Conservation (phyloP, 1,284 basidiomycete genomes). For the Tilletia walkeri region DNA sequence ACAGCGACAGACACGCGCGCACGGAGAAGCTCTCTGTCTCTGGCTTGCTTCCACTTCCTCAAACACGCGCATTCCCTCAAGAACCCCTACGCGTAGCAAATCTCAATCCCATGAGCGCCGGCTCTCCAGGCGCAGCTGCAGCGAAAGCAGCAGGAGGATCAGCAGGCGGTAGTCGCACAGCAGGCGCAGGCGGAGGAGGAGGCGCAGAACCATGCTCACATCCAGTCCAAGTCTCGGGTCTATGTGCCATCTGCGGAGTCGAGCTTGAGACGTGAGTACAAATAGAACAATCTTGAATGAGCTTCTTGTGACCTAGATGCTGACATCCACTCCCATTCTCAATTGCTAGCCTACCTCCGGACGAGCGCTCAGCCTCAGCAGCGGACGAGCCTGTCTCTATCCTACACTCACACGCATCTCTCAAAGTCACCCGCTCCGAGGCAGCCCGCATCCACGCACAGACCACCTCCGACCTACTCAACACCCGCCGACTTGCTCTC, state of each 20-base stretch:
- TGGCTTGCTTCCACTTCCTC: too few species aligned
- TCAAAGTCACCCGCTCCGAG: conserved; percentile 61
- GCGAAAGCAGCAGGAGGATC: background rate
- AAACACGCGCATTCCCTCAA: too few species aligned
- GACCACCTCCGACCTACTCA: conserved; percentile 73
- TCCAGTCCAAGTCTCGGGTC: conserved; percentile 82
- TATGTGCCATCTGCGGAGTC: conserved; percentile 89
- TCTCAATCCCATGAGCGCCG: background rate
- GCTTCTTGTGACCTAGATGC: background rate
- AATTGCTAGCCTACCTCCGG: conserved; percentile 17
- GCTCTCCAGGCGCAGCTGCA: background rate
- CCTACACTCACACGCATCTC: conserved; percentile 45
- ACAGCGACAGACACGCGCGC: too few species aligned
- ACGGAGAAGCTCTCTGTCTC: too few species aligned
- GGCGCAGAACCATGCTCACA: conserved; percentile 68
- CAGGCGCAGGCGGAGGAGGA: background rate
- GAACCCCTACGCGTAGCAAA: background rate
- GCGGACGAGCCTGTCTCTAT: conserved; percentile 28
- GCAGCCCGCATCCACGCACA: conserved; percentile 82
- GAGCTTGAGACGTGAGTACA: conserved; percentile 79
- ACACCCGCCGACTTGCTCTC: conserved; percentile 77
- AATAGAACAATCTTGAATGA: background rate
- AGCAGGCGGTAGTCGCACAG: background rate
- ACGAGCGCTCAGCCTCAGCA: conserved; percentile 28
- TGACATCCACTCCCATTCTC: background rate